Percentiles rank a stretch among this genome's conserved stretches.
Evolutionary conservation across 1,139 yeast genomes (phyloP).

Genomic region (Eremothecium cymbalariae): DNA sequence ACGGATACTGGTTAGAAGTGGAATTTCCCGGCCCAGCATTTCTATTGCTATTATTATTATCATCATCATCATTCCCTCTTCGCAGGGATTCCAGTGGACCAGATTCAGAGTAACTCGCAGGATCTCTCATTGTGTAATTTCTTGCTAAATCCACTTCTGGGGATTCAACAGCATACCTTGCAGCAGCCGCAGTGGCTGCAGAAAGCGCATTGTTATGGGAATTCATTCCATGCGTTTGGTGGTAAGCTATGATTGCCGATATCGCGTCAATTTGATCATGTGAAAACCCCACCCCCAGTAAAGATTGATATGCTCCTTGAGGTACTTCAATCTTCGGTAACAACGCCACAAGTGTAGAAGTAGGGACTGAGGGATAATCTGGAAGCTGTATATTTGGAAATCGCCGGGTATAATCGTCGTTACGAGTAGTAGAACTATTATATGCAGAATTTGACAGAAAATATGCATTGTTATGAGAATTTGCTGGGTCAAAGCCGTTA

Average conservation of each 20-base stretch:
- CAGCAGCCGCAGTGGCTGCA: background rate
- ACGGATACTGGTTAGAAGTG: too few relatives aligned
- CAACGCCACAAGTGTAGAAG: slow-evolving; percentile 26
- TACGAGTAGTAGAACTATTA: too few relatives aligned
- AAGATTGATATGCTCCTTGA: slow-evolving; percentile 56
- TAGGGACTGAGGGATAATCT: slow-evolving; percentile 29
- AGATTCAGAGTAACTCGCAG: too few relatives aligned
- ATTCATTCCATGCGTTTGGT: slow-evolving; percentile 34
- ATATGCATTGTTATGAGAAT: too few relatives aligned
- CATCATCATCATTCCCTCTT: background rate
- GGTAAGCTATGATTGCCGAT: slow-evolving; percentile 65
- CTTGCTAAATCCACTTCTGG: too few relatives aligned
- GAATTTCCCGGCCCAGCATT: too few relatives aligned
- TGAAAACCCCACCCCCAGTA: slow-evolving; percentile 56
- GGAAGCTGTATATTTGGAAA: slow-evolving; percentile 27
- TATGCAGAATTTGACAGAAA: too few relatives aligned
- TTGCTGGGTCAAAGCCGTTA: too few relatives aligned
- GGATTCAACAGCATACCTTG: too few relatives aligned
- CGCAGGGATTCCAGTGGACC: too few relatives aligned
- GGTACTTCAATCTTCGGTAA: slow-evolving; percentile 63
- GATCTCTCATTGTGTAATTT: too few relatives aligned
- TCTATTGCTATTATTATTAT: background rate
- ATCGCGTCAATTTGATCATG: slow-evolving; percentile 63
- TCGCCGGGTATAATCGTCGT: too few relatives aligned
- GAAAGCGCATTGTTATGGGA: background rate